Percentiles rank a stretch among this genome's conserved stretches.
phyloP scores from a whole-genome alignment of 805 yeast species.

The Candida broadrunensis region DNA sequence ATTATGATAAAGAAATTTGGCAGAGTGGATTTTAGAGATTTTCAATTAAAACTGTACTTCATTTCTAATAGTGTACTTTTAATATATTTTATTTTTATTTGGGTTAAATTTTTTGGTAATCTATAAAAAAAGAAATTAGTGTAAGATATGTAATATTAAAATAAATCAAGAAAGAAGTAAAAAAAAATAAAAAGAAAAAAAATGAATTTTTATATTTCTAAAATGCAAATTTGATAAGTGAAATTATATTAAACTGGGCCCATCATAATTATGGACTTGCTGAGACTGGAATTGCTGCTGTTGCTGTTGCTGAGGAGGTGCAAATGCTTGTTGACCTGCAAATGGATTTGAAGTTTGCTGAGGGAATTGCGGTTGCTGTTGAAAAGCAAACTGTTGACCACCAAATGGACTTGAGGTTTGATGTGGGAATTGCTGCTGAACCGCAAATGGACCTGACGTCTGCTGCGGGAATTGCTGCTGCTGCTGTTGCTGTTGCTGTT shows the following conservation, averaged over 20 bases:
- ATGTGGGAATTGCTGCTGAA: conserved; percentile 3
- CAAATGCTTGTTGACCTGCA: no score
- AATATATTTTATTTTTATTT: no score
- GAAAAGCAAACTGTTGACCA: neutral
- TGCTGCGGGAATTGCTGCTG: conserved; percentile 11
- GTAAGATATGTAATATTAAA: no score
- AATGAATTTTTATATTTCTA: no score
- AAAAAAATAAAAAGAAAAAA: no score
- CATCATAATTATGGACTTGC: conserved; percentile 12
- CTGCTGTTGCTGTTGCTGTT: conserved; percentile 16
- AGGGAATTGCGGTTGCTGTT: conserved; percentile 1
- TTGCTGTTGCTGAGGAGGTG: conserved; percentile 4
- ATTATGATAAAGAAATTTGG: conserved; percentile 36
- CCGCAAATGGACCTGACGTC: conserved; percentile 1
- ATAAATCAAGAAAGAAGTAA: no score
- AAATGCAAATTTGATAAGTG: no score
- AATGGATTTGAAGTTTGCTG: conserved; percentile 1
- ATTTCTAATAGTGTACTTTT: no score
- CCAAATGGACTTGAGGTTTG: neutral
- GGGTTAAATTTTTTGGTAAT: no score
- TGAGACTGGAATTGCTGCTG: no score
- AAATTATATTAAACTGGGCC: conserved; percentile 19
- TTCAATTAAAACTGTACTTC: no score
- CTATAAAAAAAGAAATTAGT: no score
- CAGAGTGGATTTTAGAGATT: neutral